phyloP scores from a whole-genome alignment of 2,329 filamentous ascomycete genomes.

The Ophiostoma pallidulum region DNA sequence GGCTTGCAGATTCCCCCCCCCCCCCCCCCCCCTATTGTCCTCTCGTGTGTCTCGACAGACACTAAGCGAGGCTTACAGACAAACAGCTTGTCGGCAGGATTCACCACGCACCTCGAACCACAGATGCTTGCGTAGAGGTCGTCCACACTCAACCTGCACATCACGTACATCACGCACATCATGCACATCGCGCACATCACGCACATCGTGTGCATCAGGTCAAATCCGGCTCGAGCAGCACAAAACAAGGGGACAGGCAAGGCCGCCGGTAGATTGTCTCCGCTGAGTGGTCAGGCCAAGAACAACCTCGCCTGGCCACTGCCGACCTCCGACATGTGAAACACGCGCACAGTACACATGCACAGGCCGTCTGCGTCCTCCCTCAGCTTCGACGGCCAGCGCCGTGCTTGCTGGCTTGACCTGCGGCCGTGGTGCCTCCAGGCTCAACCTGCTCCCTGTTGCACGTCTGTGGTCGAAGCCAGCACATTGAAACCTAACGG shows the following conservation, averaged over 20 bases:
- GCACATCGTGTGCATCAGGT: neutral
- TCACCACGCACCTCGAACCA: neutral
- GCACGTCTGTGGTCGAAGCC: constrained; percentile 12
- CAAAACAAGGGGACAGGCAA: constrained; percentile 1
- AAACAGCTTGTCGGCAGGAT: no score
- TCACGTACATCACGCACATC: neutral
- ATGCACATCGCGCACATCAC: constrained; percentile 5
- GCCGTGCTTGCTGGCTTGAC: constrained; percentile 15
- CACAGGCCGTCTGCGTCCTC: neutral
- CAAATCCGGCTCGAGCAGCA: neutral
- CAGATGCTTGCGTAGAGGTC: neutral
- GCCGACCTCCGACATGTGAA: constrained; percentile 18
- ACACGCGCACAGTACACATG: constrained; percentile 13
- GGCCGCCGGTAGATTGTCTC: neutral
- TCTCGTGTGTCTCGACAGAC: no score
- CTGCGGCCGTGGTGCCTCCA: no score
- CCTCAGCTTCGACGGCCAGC: constrained; percentile 12
- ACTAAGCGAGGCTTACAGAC: no score
- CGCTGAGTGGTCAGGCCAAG: neutral
- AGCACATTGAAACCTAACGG: constrained; percentile 18
- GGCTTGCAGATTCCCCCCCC: no score
- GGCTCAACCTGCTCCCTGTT: constrained; percentile 14
- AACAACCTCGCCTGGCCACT: constrained; percentile 4
- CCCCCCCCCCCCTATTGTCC: no score
- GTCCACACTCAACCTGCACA: neutral